Conservation (phyloP, 75 land plant genomes). For the Selaginella moellendorffii region DNA sequence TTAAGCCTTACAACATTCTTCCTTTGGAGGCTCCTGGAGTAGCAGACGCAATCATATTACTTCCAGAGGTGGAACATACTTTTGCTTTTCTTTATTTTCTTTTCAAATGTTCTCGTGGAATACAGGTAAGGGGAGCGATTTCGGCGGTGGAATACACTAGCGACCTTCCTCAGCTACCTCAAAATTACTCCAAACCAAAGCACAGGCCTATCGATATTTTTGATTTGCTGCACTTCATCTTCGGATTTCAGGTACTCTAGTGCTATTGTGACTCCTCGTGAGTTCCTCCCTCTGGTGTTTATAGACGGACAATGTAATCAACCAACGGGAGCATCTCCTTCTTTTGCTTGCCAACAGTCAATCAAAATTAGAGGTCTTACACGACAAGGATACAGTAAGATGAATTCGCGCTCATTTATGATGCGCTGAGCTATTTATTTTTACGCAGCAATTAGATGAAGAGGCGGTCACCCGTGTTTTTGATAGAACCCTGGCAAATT, state of each 20-base stretch:
- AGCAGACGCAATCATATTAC: conserved; percentile 50
- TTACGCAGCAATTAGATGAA: neutral
- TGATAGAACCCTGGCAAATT: neutral
- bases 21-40: conserved; percentile 75
- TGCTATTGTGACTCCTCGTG: neutral
- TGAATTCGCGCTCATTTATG: neutral
- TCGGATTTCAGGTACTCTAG: conserved; percentile 88
- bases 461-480: neutral
- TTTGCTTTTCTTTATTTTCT: neutral
- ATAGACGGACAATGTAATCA: neutral
- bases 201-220: conserved; percentile 52
- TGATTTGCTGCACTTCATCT: conserved; percentile 71
- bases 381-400: conserved; percentile 1
- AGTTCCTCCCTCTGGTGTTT: neutral
- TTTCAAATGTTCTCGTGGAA: conserved; percentile 4
- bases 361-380: conserved; percentile 12
- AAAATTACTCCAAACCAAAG: conserved; percentile 34
- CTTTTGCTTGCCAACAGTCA: neutral
- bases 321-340: conserved; percentile 6
- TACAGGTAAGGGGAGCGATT: conserved; percentile 63
- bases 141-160: conserved; percentile 41
- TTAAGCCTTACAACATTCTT: conserved; percentile 76
- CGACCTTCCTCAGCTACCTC: conserved; percentile 53
- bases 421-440: too few relatives aligned
- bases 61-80: conserved; percentile 61